Conservation (phyloP, 2,329 filamentous ascomycete species). For the Aspergillus cejpii region DNA sequence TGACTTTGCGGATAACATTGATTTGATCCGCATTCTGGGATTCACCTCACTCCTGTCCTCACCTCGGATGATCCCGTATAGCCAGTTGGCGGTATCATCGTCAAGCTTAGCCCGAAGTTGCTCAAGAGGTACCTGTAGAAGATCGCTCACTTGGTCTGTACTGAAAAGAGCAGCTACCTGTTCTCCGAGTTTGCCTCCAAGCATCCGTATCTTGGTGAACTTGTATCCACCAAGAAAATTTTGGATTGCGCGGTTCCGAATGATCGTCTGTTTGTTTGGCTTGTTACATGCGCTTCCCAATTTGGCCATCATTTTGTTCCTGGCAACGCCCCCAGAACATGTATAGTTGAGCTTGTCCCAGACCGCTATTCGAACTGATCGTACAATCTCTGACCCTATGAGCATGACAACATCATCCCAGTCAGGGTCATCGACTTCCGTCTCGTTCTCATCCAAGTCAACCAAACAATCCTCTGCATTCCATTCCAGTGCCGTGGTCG, state of each 20-base stretch:
- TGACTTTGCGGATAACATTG: constrained; percentile 93
- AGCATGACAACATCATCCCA: constrained; percentile 92
- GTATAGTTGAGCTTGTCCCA: constrained; percentile 72
- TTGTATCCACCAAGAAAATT: constrained; percentile 79
- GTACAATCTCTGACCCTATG: constrained; percentile 82
- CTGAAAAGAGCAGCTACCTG: constrained; percentile 74
- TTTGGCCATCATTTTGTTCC: constrained; percentile 94
- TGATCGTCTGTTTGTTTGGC: constrained; percentile 88
- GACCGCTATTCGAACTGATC: constrained; percentile 63
- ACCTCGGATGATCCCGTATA: constrained; percentile 77
- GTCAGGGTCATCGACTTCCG: constrained; percentile 75
- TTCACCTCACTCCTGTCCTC: constrained; percentile 85
- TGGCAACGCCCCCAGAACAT: constrained; percentile 80
- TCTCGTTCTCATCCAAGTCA: constrained; percentile 64
- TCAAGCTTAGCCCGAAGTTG: constrained; percentile 71
- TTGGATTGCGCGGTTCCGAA: constrained; percentile 73
- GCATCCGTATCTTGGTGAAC: constrained; percentile 86
- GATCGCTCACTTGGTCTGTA: constrained; percentile 70
- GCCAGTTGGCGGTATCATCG: constrained; percentile 77
- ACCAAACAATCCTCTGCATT: constrained; percentile 67
- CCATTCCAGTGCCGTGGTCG: constrained; percentile 72
- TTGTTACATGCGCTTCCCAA: constrained; percentile 87
- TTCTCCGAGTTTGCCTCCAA: constrained; percentile 92
- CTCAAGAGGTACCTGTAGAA: constrained; percentile 65
- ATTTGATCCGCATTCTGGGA: constrained; percentile 86